Base-by-base conservation (phyloP, 345 rosid genomes). In the Hibiscus tridactylites region DNA sequence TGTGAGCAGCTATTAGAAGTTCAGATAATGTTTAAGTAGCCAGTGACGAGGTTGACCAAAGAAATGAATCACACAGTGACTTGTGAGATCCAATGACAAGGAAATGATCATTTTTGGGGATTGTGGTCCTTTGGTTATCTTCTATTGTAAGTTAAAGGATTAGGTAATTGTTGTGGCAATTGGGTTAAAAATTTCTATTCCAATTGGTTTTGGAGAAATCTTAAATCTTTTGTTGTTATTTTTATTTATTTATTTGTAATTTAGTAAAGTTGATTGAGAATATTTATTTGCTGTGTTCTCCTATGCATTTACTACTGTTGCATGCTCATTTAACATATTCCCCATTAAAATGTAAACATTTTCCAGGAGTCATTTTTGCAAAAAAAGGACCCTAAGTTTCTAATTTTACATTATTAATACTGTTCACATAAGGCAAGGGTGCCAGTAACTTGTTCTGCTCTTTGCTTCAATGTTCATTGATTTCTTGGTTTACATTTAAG, bases 401-500 rank as follows among this genome's bases (percentile, higher is more conserved):
- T 16, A 33, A 6, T 31, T 61, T 61, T 33, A 31, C 15, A 29
- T 6, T 26, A 10, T 61, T 33, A 15, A 61, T 21, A 15, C 42
- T 29, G 42, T 17, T 61, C 67, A 10, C 21, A 9, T 37, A 62
- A 37, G 2, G 17, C n/a, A 60, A 4, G 65, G 10, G 67, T 62
- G 5, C 47, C 28, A 9, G 13, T 62, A 62, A 37, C 16, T 62
- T 62, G 26, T 62, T 62, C 2, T 35, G 10, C 5, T 37, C 15
- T 67, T 52, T 74, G 42, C 53, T 6, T 7, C 54, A 11, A 31
- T 61, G 47, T 61, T 75, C 74, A 71, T 62, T 61, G 33, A 70
- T 39, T 76, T 74, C 72, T 74, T 24, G 13, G 50, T 47, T 37
- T 35, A 68, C 73, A 74, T 47, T 82, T 79, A 85, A 91, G 99